phyloP scores from a whole-genome alignment of 2,329 filamentous ascomycete species.

The Pleoardoris graminearum region DNA sequence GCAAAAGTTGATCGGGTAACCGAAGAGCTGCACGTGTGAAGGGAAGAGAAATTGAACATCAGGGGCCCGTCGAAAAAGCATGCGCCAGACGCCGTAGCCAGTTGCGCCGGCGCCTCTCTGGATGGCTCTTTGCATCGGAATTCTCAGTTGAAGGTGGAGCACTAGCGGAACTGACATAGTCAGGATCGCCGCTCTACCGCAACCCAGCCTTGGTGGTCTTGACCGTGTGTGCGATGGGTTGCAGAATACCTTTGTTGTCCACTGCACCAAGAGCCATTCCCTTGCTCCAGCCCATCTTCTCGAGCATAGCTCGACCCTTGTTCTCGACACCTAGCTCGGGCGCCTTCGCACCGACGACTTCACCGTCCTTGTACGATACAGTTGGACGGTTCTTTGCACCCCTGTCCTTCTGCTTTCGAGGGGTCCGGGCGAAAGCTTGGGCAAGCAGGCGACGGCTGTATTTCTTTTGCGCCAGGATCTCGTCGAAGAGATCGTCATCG shows the following conservation, averaged over 20 bases:
- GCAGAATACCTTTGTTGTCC: slow-evolving; percentile 85
- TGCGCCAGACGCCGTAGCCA: background rate
- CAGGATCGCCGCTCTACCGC: slow-evolving; percentile 17
- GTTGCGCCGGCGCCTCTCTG: background rate
- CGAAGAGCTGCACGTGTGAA: no score
- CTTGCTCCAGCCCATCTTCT: slow-evolving; percentile 95
- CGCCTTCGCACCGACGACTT: slow-evolving; percentile 82
- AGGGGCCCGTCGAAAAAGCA: no score
- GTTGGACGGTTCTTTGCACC: slow-evolving; percentile 18
- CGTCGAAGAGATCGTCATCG: slow-evolving; percentile 57
- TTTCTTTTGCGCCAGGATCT: slow-evolving; percentile 54
- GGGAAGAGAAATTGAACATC: no score
- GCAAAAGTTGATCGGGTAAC: no score
- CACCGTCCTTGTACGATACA: slow-evolving; percentile 72
- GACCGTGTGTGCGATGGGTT: slow-evolving; percentile 83
- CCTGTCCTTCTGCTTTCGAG: slow-evolving; percentile 10
- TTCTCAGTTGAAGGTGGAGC: background rate
- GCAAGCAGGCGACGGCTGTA: slow-evolving; percentile 46
- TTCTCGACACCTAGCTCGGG: slow-evolving; percentile 83
- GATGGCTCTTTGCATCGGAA: background rate
- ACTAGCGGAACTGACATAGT: background rate
- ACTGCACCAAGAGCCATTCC: slow-evolving; percentile 80
- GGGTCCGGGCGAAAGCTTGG: slow-evolving; percentile 8
- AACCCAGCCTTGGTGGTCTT: slow-evolving; percentile 85
- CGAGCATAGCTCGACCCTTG: slow-evolving; percentile 81